Conservation (phyloP, 2,329 filamentous ascomycete genomes). For the Fusarium verticillioides region DNA sequence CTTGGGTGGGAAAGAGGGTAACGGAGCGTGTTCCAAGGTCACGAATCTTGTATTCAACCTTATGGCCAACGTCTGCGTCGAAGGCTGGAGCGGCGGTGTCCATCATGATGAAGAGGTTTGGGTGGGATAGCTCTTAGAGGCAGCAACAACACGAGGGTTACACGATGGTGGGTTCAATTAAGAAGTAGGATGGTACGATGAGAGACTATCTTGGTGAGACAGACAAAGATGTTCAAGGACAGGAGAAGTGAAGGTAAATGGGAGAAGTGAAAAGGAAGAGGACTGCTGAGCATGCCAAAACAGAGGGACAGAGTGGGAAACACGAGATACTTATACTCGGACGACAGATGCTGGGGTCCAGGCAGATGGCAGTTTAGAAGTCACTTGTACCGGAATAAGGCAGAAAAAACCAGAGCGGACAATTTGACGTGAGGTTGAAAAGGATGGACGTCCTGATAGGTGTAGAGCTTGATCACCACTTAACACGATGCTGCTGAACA, state of each 20-base stretch:
- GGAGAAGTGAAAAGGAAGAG: neutral
- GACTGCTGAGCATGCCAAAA: slow-evolving; percentile 19
- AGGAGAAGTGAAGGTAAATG: neutral
- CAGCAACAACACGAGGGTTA: neutral
- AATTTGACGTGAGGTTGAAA: neutral
- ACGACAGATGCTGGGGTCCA: neutral
- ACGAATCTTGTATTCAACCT: slow-evolving; percentile 64
- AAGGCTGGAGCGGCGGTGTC: neutral
- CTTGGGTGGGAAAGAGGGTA: slow-evolving; percentile 70
- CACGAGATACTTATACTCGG: slow-evolving; percentile 43
- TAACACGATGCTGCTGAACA: neutral
- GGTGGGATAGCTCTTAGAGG: neutral
- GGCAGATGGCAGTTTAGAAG: neutral
- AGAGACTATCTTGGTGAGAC: neutral
- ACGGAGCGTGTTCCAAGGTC: slow-evolving; percentile 70
- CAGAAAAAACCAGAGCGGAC: neutral
- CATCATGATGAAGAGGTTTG: neutral
- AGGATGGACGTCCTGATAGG: neutral
- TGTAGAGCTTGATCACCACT: neutral
- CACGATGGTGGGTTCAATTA: neutral
- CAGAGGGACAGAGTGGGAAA: slow-evolving; percentile 21
- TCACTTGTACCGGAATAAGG: slow-evolving; percentile 23
- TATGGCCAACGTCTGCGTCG: slow-evolving; percentile 54
- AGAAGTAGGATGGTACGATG: neutral
- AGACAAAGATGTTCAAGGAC: neutral